Evolutionary conservation across 1,139 yeast genomes (phyloP).

Genomic region (Blastobotrys capitulatus): DNA sequence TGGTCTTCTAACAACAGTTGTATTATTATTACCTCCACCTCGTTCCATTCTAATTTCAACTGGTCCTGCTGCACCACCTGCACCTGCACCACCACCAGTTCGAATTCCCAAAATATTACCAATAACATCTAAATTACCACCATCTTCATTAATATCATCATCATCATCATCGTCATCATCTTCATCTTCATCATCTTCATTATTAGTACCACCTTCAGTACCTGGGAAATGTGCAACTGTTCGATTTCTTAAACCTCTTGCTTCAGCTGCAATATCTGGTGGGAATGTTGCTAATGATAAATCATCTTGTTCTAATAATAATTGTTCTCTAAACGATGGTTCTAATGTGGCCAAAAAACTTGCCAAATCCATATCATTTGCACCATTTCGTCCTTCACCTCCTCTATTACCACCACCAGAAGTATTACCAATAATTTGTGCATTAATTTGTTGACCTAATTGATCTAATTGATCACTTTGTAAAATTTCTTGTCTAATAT

Average conservation of each 20-base stretch:
- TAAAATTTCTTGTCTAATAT: conserved; percentile 64
- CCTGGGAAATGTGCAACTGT: conserved; percentile 20
- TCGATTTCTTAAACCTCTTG: conserved; percentile 27
- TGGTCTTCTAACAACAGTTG: too few relatives aligned
- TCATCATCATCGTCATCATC: conserved; percentile 25
- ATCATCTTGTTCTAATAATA: conserved; percentile 34
- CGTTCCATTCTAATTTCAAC: too few relatives aligned
- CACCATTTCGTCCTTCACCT: conserved; percentile 3
- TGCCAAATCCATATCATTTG: conserved; percentile 28
- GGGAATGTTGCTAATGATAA: conserved; percentile 31
- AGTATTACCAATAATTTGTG: background rate
- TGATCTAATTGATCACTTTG: conserved; percentile 49
- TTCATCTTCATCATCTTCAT: conserved; percentile 11
- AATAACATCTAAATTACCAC: background rate
- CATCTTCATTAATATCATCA: conserved; percentile 5
- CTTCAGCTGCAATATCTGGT: conserved; percentile 32
- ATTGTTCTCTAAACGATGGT: conserved; percentile 33
- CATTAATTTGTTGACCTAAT: conserved; percentile 16
- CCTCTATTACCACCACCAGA: conserved; percentile 2
- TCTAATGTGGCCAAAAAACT: conserved; percentile 34
- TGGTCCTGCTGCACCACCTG: too few relatives aligned
- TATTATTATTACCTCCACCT: background rate
- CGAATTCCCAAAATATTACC: background rate
- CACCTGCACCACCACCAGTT: conserved; percentile 4
- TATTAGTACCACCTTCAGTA: background rate